Base-by-base conservation (phyloP, 495 filamentous ascomycete genomes). In the Sabuloglossum arenarium region DNA sequence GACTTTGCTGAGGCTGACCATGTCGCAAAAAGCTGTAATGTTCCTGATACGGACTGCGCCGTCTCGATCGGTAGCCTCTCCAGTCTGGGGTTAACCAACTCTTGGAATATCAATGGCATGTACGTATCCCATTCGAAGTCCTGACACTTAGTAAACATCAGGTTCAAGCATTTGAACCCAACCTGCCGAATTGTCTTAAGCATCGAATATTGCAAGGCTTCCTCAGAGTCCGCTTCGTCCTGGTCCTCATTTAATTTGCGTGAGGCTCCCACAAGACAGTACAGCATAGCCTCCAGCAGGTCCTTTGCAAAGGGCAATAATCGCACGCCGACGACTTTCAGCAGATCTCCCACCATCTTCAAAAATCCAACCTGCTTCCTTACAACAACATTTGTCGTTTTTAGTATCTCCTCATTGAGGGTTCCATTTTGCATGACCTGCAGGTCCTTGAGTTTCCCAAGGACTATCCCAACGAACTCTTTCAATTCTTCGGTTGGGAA, bases 271-370 rank as follows among this genome's bases (percentile, higher is more conserved):
- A 91, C 71, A 24, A 89, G 69, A 61, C 85, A 94, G 62, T 85
- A 88, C 1, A 96, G 65, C 6, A 93, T 70, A 1, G 86, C 77
- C 61, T 88, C 77, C 62, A 86, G 70, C 6, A 96, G 66, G 11
- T 73, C 70, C 34, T 73, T 66, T 28, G 80, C 71, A 58, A 81
- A 86, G 0, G 78, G 71, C 5, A 67, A 57, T 56, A 93, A 75
- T 23, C 76, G 79, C 16, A 71, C 78, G 45, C 87, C 85, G 25
- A 96, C 74, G 30, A 88, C 85, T 25, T 81, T 80, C 59, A 95
- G 79, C 63, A 97, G 76, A n/a, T 87, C 80, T 54, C 88, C 81
- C 45, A 91, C 72, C 86, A 97, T 90, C 63, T 88, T 88, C 43
- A 94, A 65, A 59, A 95, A 71, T 66, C 91, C 91, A 54, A 88